Percentiles rank a stretch among this genome's conserved stretches.
Evolutionary conservation across 106 monocot genomes (phyloP).

Genomic region (Hemerocallis citrina): DNA sequence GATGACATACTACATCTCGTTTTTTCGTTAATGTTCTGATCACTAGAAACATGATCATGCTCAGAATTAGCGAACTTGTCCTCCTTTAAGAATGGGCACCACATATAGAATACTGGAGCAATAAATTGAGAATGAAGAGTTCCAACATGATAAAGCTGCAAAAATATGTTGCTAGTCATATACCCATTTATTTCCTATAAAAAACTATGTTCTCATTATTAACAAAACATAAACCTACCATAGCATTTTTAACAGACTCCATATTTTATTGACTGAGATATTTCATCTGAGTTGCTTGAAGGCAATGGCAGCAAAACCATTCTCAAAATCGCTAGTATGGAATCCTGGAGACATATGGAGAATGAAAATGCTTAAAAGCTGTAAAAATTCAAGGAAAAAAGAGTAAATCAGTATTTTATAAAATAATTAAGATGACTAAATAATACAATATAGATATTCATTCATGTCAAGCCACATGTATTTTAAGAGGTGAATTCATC

Average conservation of each 20-base stretch:
- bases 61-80: slow-evolving; percentile 7
- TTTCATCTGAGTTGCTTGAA: slow-evolving; percentile 18
- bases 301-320: slow-evolving; percentile 50
- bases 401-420: neutral
- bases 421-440: neutral
- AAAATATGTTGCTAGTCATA: neutral
- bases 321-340: slow-evolving; percentile 50
- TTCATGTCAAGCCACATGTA: neutral
- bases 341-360: slow-evolving; percentile 32
- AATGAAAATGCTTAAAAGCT: neutral
- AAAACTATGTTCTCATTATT: neutral
- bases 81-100: slow-evolving; percentile 41
- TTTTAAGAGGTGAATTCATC: neutral
- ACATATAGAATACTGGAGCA: slow-evolving; percentile 85
- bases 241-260: slow-evolving; percentile 64
- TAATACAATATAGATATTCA: neutral
- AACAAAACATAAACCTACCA: slow-evolving; percentile 39
- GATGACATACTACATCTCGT: slow-evolving; percentile 7
- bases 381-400: neutral
- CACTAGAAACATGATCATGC: slow-evolving; percentile 7
- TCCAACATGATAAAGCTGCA: slow-evolving; percentile 69
- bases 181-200: neutral
- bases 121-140: slow-evolving; percentile 36
- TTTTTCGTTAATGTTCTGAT: neutral
- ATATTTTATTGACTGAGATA: slow-evolving; percentile 17